Evolutionary conservation across 176 grass and related monocot genomes (phyloP).

Genomic region (Triticum turgidum): DNA sequence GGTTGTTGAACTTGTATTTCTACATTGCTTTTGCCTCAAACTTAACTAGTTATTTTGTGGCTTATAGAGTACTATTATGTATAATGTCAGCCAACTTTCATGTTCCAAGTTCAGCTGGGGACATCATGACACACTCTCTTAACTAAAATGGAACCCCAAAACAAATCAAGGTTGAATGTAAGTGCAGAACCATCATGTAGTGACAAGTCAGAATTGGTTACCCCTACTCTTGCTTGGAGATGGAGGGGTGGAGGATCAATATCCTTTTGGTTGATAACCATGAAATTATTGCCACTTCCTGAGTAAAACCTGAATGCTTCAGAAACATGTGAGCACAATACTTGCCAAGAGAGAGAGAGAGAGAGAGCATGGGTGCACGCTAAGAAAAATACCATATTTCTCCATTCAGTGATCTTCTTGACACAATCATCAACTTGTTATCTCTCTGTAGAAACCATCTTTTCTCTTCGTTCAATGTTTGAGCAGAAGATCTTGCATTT

Average conservation of each 20-base stretch:
- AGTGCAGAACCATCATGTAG: not conserved
- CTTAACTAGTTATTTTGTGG: not conserved
- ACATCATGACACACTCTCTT: not conserved
- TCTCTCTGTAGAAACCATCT: too few species aligned
- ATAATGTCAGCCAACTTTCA: not conserved
- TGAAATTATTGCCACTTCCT: constrained; percentile 80
- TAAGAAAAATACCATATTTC: too few species aligned
- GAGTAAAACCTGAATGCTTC: constrained; percentile 58
- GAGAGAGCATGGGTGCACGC: not conserved
- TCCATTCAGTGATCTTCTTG: too few species aligned
- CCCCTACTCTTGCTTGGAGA: constrained; percentile 85
- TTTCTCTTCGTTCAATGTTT: too few species aligned
- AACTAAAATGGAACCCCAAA: not conserved
- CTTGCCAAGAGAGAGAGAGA: not conserved
- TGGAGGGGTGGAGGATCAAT: constrained; percentile 93
- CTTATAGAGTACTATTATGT: not conserved
- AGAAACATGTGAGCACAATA: constrained; percentile 11
- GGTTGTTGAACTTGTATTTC: not conserved
- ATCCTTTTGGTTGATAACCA: constrained; percentile 93
- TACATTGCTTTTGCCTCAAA: not conserved
- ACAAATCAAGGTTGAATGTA: not conserved
- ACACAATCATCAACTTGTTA: too few species aligned
- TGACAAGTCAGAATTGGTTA: constrained; percentile 30
- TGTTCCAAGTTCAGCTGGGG: not conserved
- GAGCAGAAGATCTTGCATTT: too few species aligned